A percentile compares a stretch with the other conserved stretches of the same genome.
Conservation (phyloP, 2,329 filamentous ascomycete species). For the Diaporthe citriasiana region DNA sequence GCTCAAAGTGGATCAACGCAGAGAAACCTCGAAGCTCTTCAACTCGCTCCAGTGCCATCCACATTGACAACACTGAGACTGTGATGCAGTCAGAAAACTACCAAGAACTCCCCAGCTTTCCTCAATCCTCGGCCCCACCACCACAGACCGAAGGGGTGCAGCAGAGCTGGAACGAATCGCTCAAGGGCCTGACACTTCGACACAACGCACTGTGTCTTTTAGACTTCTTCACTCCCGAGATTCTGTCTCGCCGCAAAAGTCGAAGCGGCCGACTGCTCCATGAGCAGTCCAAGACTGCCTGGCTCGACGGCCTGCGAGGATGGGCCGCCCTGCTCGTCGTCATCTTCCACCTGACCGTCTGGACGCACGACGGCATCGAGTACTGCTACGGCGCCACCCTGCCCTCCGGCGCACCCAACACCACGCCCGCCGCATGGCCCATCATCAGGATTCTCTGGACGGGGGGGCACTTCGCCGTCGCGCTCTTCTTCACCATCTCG, state of each 20-base stretch:
- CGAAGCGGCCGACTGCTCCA: neutral
- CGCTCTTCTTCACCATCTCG: conserved; percentile 36
- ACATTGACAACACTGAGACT: neutral
- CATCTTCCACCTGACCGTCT: conserved; percentile 33
- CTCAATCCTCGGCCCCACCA: neutral
- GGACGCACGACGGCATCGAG: conserved; percentile 35
- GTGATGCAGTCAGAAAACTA: neutral
- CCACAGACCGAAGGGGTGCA: neutral
- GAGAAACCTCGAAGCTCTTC: neutral
- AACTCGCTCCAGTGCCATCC: too few species aligned
- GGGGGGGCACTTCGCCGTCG: conserved; percentile 37
- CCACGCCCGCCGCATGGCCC: conserved; percentile 28
- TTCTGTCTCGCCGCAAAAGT: conserved; percentile 27
- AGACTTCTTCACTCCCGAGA: conserved; percentile 28
- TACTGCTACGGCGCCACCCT: conserved; percentile 31
- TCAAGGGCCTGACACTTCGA: conserved; percentile 3
- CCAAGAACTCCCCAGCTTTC: neutral
- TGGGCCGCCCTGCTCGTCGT: conserved; percentile 37
- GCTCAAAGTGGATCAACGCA: neutral
- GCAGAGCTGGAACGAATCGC: neutral
- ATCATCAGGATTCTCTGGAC: conserved; percentile 27
- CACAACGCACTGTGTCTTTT: conserved; percentile 1
- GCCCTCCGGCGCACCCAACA: conserved; percentile 7
- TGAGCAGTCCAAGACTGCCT: conserved; percentile 21
- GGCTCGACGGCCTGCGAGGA: conserved; percentile 39